A percentile compares a stretch with the other conserved stretches of the same genome.
phyloP scores from a whole-genome alignment of 495 filamentous ascomycete genomes.

The Annulohypoxylon maeteangense region DNA sequence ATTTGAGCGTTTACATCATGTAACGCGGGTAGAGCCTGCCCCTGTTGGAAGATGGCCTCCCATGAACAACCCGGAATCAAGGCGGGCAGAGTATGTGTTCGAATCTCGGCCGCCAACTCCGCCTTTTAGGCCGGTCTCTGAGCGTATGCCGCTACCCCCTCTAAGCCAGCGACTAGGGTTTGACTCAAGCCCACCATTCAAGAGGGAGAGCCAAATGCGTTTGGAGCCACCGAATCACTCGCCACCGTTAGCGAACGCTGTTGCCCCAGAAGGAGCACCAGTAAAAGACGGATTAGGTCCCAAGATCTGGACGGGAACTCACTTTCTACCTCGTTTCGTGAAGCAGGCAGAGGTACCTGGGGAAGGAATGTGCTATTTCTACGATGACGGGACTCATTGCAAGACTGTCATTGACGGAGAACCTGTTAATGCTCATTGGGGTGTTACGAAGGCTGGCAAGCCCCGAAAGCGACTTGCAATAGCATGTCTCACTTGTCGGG shows the following conservation, averaged over 20 bases:
- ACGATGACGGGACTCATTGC: slow-evolving; percentile 86
- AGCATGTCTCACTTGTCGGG: slow-evolving; percentile 88
- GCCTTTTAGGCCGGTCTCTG: slow-evolving; percentile 34
- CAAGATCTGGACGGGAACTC: slow-evolving; percentile 70
- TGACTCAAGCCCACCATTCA: slow-evolving; percentile 38
- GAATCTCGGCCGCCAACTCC: slow-evolving; percentile 44
- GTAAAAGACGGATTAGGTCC: slow-evolving; percentile 66
- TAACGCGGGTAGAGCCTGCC: slow-evolving; percentile 31
- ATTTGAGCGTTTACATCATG: slow-evolving; percentile 45
- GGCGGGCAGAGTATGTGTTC: slow-evolving; percentile 47
- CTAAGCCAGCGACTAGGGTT: slow-evolving; percentile 38
- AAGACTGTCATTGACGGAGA: slow-evolving; percentile 87
- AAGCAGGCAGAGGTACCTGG: slow-evolving; percentile 72
- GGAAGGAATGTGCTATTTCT: slow-evolving; percentile 86
- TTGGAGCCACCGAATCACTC: slow-evolving; percentile 47
- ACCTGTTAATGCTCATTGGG: slow-evolving; percentile 90
- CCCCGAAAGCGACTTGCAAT: slow-evolving; percentile 89
- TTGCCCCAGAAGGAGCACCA: slow-evolving; percentile 54
- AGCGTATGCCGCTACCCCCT: slow-evolving; percentile 45
- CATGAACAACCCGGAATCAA: slow-evolving; percentile 43
- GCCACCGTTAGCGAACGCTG: slow-evolving; percentile 53
- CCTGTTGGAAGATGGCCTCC: slow-evolving; percentile 36
- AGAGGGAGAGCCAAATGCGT: slow-evolving; percentile 34
- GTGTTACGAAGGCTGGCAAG: slow-evolving; percentile 91
- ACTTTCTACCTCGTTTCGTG: slow-evolving; percentile 69